Base-by-base conservation (phyloP, 768 basidiomycete species). In the Lactifluus hygrophoroides region DNA sequence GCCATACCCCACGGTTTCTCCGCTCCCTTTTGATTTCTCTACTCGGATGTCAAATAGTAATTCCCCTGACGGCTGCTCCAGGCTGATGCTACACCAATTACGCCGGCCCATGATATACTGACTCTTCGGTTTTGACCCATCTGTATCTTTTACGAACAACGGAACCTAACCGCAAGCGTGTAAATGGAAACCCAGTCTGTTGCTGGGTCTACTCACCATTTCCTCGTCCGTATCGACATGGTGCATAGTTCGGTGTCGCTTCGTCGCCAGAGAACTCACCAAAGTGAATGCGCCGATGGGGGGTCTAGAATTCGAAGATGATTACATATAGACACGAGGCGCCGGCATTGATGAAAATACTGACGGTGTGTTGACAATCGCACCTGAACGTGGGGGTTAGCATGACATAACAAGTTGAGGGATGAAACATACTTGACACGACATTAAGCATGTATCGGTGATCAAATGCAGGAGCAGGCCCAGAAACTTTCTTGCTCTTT, bases 331-430 rank as follows among this genome's bases (percentile, higher is more conserved):
- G 28, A 35, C 40, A 55, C 44, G 35, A 40, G 42, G 25, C 23
- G 10, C 1, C 34, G 2, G 6, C 13, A 17, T 13, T 10, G 14
- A 17, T 10, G 19, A 28, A 6, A 59, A 8, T 10, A 75, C 88
- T 68, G 67, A 86, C 87, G 95, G 94, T 5, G 95, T 96, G 68
- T 96, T 95, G 48, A 99, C 95, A 62, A 99, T 98, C 14, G 95
- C 95, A 66, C 84, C 83, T 85, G 51, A 42, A 61, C 40, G 21
- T 64, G 35, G 19, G 28, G 23, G 58, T 60, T 32, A 54, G 34
- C 35, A 55, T 38, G n/a, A 30, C 50, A 28, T 27, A 50, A 53
- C 19, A 23, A 2, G 23, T 51, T 40, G 9, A n/a, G 57, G 57
- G 34, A 19, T 30, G 17, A 37, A 16, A 73, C 81, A 61, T 65